Percentiles rank a stretch among this genome's conserved stretches.
phyloP scores from a whole-genome alignment of 495 filamentous ascomycete genomes.

The Hyaloscypha finlandica region DNA sequence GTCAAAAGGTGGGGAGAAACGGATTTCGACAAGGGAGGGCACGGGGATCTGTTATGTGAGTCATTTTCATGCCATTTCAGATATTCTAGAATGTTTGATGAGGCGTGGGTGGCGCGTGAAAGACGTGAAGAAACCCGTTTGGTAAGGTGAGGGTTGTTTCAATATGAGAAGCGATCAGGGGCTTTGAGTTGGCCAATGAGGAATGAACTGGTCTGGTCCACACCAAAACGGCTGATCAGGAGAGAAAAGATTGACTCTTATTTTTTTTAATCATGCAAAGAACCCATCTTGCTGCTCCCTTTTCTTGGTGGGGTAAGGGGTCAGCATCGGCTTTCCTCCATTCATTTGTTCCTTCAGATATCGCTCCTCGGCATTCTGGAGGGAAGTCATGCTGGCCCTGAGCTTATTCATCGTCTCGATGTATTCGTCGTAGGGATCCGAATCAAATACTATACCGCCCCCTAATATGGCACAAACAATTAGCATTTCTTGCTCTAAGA shows the following conservation, averaged over 20 bases:
- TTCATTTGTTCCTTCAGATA: constrained; percentile 48
- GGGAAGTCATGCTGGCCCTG: constrained; percentile 82
- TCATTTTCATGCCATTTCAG: constrained; percentile 5
- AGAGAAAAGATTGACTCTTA: background rate
- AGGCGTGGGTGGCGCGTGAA: constrained; percentile 3
- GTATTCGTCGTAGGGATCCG: constrained; percentile 90
- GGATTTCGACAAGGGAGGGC: background rate
- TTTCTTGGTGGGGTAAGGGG: background rate
- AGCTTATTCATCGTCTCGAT: constrained; percentile 98
- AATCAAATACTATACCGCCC: constrained; percentile 98
- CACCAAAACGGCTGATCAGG: background rate
- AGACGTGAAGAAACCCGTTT: background rate
- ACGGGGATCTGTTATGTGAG: background rate
- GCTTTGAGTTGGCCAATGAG: constrained; percentile 5
- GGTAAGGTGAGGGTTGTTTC: background rate
- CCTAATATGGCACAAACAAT: constrained; percentile 42
- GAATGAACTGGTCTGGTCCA: background rate
- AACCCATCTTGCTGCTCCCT: background rate
- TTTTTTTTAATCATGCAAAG: background rate
- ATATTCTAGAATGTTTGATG: constrained; percentile 9
- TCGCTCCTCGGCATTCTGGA: constrained; percentile 77
- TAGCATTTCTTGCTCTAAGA: background rate
- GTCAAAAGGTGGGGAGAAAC: constrained; percentile 6
- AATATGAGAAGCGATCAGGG: constrained; percentile 2
- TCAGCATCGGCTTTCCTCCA: background rate